Percentiles rank a stretch among this genome's conserved stretches.
These are phyloP conservation scores for Coemansia sp. DNA, from an alignment of 192 early-diverging fungal species.

Conservation along the genomic window DNA sequence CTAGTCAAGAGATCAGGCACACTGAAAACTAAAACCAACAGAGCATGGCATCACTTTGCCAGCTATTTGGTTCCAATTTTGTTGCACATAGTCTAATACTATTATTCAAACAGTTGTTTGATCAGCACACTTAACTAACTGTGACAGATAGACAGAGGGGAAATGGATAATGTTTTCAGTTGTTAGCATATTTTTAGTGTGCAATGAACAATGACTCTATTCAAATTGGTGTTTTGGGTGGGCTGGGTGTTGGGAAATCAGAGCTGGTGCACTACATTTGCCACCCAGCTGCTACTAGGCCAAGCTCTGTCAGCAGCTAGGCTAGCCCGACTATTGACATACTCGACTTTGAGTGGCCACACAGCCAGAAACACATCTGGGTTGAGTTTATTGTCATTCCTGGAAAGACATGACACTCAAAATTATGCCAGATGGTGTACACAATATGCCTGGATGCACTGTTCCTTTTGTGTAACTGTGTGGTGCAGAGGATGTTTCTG, in stretches of 20 bases:
- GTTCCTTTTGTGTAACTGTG: constrained; percentile 39
- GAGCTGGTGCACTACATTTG: constrained; percentile 46
- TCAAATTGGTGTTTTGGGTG: constrained; percentile 43
- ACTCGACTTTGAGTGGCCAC: constrained; percentile 16
- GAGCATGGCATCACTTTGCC: no score
- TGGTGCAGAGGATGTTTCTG: constrained; percentile 24
- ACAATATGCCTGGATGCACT: constrained; percentile 33
- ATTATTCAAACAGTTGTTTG: not conserved
- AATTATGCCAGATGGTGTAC: constrained; percentile 46
- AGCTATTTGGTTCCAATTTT: no score
- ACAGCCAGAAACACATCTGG: constrained; percentile 14
- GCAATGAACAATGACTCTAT: constrained; percentile 41
- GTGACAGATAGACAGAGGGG: no score
- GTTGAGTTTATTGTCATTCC: constrained; percentile 44
- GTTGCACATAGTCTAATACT: no score
- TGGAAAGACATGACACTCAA: constrained; percentile 36
- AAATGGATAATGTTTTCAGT: no score
- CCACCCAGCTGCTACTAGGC: constrained; percentile 5
- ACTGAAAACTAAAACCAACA: no score
- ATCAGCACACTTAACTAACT: no score
- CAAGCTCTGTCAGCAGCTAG: constrained; percentile 1
- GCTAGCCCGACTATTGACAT: constrained; percentile 32
- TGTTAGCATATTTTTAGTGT: constrained; percentile 4
- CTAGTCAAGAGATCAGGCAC: no score
- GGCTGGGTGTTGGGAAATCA: constrained; percentile 29